These are phyloP conservation scores for Trametes coccinea DNA, from an alignment of 768 basidiomycete genomes.

Conservation along the genomic window DNA sequence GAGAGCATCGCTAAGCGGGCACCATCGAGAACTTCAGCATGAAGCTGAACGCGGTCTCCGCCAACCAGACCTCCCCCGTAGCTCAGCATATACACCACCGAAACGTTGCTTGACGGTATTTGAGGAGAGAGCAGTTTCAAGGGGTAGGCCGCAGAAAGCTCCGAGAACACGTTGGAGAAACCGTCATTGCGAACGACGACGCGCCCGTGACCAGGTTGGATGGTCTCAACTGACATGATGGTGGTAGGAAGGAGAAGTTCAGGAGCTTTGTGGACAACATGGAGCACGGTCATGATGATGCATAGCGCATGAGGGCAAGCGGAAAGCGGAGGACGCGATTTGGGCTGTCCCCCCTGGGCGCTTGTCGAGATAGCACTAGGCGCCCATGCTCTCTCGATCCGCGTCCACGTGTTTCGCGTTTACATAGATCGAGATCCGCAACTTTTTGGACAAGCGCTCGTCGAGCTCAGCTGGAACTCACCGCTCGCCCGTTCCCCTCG, in stretches of 20 bases:
- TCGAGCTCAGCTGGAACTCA: background rate
- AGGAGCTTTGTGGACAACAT: background rate
- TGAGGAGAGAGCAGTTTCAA: conserved; percentile 84
- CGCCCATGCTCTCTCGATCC: background rate
- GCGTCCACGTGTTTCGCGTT: background rate
- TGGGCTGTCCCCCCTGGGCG: too few species aligned
- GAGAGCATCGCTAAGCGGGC: conserved; percentile 75
- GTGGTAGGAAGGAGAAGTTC: background rate
- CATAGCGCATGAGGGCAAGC: too few species aligned
- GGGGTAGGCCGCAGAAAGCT: conserved; percentile 81
- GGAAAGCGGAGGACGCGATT: too few species aligned
- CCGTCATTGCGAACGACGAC: conserved; percentile 57
- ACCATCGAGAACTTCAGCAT: conserved; percentile 56
- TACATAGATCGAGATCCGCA: conserved; percentile 7
- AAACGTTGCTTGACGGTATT: conserved; percentile 49
- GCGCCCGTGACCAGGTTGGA: conserved; percentile 51
- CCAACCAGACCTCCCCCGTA: conserved; percentile 94
- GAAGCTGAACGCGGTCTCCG: conserved; percentile 71
- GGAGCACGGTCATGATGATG: background rate
- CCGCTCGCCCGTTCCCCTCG: too few species aligned
- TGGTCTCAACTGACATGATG: conserved; percentile 4
- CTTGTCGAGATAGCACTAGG: too few species aligned
- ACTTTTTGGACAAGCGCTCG: conserved; percentile 5
- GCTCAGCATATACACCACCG: conserved; percentile 74
- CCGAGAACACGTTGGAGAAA: conserved; percentile 61